Conservation (phyloP, 1,284 basidiomycete genomes). For the Tranzscheliella williamsii region DNA sequence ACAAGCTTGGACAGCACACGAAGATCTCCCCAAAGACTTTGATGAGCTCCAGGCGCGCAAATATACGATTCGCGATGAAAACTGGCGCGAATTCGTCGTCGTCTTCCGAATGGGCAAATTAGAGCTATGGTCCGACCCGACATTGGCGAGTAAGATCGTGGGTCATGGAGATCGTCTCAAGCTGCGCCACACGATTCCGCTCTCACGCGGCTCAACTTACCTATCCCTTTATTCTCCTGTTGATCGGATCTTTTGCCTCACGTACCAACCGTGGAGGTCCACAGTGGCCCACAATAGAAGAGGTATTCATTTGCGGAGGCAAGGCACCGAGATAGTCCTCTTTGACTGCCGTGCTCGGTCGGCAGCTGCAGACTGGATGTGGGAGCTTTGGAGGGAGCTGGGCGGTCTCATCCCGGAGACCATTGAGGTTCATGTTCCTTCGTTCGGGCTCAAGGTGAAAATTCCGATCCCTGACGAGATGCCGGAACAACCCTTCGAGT, state of each 20-base stretch:
- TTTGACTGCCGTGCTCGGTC: constrained; percentile 70
- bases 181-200: constrained; percentile 71
- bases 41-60: constrained; percentile 69
- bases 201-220: constrained; percentile 68
- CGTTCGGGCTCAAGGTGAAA: constrained; percentile 68
- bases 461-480: constrained; percentile 70
- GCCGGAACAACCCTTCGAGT: constrained; percentile 24
- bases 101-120: constrained; percentile 74
- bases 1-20: constrained; percentile 68
- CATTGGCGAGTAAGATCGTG: constrained; percentile 30
- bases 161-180: constrained; percentile 63
- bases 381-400: constrained; percentile 75
- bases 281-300: constrained; percentile 5
- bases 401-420: constrained; percentile 65
- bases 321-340: constrained; percentile 76
- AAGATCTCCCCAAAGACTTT: constrained; percentile 67
- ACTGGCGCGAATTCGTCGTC: constrained; percentile 77
- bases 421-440: constrained; percentile 65
- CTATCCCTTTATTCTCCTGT: constrained; percentile 79
- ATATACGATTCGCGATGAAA: constrained; percentile 68
- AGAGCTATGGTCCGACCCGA: constrained; percentile 76
- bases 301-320: constrained; percentile 62
- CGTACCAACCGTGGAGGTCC: constrained; percentile 61
- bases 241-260: constrained; percentile 77
- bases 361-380: constrained; percentile 77